Base-by-base conservation (phyloP, 2,329 filamentous ascomycete genomes). In the Curvularia sp. region DNA sequence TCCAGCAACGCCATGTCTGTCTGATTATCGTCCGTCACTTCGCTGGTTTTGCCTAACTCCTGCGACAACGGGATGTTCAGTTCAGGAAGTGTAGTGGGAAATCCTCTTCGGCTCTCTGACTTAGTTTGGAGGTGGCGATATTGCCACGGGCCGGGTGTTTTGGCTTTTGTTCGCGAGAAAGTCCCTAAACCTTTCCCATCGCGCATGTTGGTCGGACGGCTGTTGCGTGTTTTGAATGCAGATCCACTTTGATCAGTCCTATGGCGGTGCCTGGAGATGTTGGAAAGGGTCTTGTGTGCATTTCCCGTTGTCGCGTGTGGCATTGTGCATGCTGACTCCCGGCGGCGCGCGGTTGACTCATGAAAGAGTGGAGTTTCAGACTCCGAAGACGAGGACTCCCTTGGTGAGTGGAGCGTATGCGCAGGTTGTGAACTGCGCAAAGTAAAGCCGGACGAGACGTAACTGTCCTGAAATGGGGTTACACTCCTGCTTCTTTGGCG, bases 1-100 rank as follows among this genome's bases (percentile, higher is more conserved):
- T 70, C 62, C 4, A 52, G 26, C 7, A 71, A 49, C 3, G 47
- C 61, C 10, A 64, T 33, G 4, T 50, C 52, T 3, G 44, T 18
- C 8, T 39, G 24, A 4, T 31, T n/a, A 12, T 10, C 15, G 28
- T 6, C 50, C 18, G 53, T 35, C 8, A 46, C 42, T 15, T 18
- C 28, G 4, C 1, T 4, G 6, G 5, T 38, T 38, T 9, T 38
- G n/a, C 24, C 5, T 1, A 15, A 10, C 9, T n/a, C 7, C 15
- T 44, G 13, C 5, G 4, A n/a, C 2, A 6, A 10, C n/a, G 3
- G 13, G 24, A 5, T 38, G 6, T 38, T 15, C 12, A 20, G 5
- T 18, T 2, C 9, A 4, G 4, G 2, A 22, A 22, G n/a, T 24
- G 51, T 7, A 8, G 7, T 13, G 2, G 3, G 31, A 8, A 18